Percentiles rank a stretch among this genome's conserved stretches.
Conservation (phyloP, 768 basidiomycete species). For the Kwoniella dejecticola region DNA sequence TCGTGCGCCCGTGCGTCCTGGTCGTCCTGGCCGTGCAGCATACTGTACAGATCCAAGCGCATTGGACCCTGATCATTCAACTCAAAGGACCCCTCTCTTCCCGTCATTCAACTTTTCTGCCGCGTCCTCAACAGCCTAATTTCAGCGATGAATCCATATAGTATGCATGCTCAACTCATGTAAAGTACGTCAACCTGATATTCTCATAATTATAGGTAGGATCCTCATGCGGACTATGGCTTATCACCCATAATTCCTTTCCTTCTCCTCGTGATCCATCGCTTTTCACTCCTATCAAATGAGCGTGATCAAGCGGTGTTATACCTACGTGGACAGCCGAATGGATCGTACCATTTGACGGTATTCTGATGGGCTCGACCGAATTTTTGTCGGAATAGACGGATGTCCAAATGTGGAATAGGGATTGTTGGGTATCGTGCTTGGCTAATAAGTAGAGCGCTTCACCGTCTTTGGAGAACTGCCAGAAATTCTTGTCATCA, state of each 20-base stretch:
- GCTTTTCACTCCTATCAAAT: conserved; percentile 27
- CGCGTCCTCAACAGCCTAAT: no score
- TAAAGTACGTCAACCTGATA: conserved; percentile 28
- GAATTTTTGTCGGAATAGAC: neutral
- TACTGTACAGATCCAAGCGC: no score
- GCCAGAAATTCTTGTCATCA: neutral
- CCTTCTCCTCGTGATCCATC: conserved; percentile 3
- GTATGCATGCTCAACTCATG: no score
- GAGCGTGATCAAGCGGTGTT: conserved; percentile 29
- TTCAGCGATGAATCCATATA: no score
- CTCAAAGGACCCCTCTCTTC: no score
- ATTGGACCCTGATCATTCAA: no score
- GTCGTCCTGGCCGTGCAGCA: no score
- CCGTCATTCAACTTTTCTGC: no score
- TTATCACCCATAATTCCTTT: conserved; percentile 26
- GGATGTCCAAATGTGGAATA: conserved; percentile 28
- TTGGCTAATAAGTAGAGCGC: conserved; percentile 23
- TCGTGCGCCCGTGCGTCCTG: no score
- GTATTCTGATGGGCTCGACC: conserved; percentile 16
- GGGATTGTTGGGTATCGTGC: conserved; percentile 15
- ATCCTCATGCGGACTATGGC: conserved; percentile 30
- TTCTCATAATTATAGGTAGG: conserved; percentile 33
- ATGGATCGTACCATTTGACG: conserved; percentile 23
- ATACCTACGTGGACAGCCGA: conserved; percentile 24
- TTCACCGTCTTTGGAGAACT: conserved; percentile 29